Evolutionary conservation across 73 alveolate genomes (phyloP), one percentile per base, ranked within the genome.

Genomic region (Paramecium sexaurelia): DNA sequence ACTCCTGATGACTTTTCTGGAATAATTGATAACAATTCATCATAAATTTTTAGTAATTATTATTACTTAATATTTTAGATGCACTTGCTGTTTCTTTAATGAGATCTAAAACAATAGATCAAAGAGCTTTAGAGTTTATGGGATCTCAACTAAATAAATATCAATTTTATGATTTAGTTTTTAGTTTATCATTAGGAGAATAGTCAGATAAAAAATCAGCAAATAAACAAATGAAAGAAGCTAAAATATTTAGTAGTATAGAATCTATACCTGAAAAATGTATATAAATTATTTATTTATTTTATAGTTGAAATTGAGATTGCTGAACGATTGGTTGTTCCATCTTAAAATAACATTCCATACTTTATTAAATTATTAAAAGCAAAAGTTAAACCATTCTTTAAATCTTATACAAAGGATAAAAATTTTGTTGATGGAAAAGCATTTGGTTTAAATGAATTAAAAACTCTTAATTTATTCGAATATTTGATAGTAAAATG

Each of bases 81-180:
- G 43, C 90, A 39, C n/a, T 78, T 24, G 90, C 90, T 40, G 90
- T 78, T 43, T 15, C 75, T 0, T 29, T 78, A 27, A 78, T 78
- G 90, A 78, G 90, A 17, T 37, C 51, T 22, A 78, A 45, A 26
- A 6, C 90, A 39, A 33, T 11, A 7, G 55, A 37, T 43, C n/a
- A 3, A 26, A 39, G 29, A 17, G 90, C 90, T 17, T 19, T 78
- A 2, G 27, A 37, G 29, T 78, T 37, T 29, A 78, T 78, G 73
- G 90, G 61, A n/a, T 24, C 68, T 29, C 55, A 39, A 19, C n/a
- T 78, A 3, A 45, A 78, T 78, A 78, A 78, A 41, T 24, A 78
- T 41, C 6, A 78, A 78, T 78, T 78, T 26, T 78, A 15, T 40
- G 90, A 78, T 22, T 78, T 40, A 41, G 90, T 78, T 19, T 2